Evolutionary conservation across 345 rosid species (phyloP), one percentile per base, ranked within the genome.

Genomic region (Salix koriyanagi): DNA sequence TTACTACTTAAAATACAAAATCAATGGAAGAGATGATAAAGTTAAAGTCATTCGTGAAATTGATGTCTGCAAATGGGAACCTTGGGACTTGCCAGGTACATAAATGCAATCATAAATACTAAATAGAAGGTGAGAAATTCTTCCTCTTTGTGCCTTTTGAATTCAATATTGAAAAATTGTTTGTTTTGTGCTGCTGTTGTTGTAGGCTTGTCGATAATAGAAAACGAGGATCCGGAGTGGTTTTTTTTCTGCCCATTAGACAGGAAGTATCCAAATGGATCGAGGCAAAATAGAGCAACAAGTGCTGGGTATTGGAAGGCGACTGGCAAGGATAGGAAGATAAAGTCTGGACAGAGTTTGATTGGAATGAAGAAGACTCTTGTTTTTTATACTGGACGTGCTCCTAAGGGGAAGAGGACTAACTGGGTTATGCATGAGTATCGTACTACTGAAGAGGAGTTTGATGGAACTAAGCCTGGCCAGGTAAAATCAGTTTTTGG

Each of bases 351-450:
- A 8, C 39, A 56, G 1, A 86, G 52, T 42, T 76, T 93, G 80
- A 90, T 96, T 15, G 99, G 99, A 1, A 88, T 89, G 85, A 96
- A 96, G 95, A 93, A 91, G 77, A 91, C 99, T 54, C 87, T 96
- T 16, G 99, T 96, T 39, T 96, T 96, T 79, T 86, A 96, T 81
- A 74, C 62, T 0, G 99, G 99, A 16, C 91, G 98, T n/a, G 98
- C 98, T 82, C 98, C 98, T 1, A 89, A 62, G 16, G 98, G 94
- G 0, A 56, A 73, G 14, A 79, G 99, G 70, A 95, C 99, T 62
- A 77, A 84, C 58, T 95, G 99, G 99, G 90, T 95, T 58, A 89
- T 93, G 89, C 99, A 95, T 30, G 99, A 95, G 86, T 93, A 93
- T 78, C 96, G 97, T 5, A 84, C 99, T 21, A 88, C 91, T 0